These are phyloP conservation scores for Mycena sp. DNA, from an alignment of 1,284 basidiomycete species.

Conservation along the genomic window DNA sequence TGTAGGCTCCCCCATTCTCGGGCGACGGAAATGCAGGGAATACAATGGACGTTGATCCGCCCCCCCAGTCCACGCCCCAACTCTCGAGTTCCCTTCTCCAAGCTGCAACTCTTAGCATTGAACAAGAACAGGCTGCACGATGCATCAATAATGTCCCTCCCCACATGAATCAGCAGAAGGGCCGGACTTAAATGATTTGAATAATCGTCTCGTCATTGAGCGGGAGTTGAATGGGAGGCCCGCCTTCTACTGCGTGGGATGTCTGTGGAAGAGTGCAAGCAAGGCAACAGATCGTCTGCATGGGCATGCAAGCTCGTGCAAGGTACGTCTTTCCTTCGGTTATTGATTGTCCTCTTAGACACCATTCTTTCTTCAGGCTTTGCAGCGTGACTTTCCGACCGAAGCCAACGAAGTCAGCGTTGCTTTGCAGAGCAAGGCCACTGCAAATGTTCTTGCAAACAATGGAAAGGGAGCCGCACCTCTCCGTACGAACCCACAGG, in stretches of 20 bases:
- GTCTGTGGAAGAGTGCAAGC: not conserved
- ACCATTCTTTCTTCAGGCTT: not conserved
- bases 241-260: not conserved
- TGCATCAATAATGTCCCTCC: conserved; percentile 4
- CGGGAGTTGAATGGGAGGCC: not conserved
- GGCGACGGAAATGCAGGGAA: not conserved
- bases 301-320: not conserved
- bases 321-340: not conserved
- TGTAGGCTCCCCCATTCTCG: not conserved
- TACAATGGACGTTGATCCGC: too few species aligned
- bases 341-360: not conserved
- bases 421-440: not conserved
- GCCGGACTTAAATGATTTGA: conserved; percentile 1
- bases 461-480: not conserved
- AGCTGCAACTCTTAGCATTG: not conserved
- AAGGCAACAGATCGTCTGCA: conserved; percentile 3
- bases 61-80: not conserved
- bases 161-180: not conserved
- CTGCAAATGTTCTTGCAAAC: not conserved
- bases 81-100: not conserved
- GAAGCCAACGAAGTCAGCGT: not conserved
- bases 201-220: not conserved
- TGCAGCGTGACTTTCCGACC: conserved; percentile 2
- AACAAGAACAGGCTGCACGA: not conserved
- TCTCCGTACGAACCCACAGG: not conserved